Base-by-base conservation (phyloP, 495 filamentous ascomycete species). In the Beverwykella pulmonaria region DNA sequence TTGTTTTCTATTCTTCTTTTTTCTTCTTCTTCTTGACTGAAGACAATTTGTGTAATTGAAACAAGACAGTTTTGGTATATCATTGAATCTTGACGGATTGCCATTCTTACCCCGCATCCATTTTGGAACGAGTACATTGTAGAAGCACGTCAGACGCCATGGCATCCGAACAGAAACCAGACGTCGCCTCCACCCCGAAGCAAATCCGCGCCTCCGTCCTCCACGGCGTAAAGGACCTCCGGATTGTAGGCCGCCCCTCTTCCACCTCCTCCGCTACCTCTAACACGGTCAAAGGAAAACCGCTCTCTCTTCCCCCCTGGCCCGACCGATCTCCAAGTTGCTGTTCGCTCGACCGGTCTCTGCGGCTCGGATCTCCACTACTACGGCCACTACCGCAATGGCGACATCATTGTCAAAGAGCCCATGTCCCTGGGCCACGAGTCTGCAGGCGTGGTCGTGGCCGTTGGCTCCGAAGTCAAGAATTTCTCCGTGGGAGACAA, bases 281-380 rank as follows among this genome's bases (percentile, higher is more conserved):
- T 44, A 44, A 44, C 8, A 44, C 39, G 5, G 6, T 15, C 59
- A 59, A 61, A 86, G 84, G 81, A 86, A 79, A 61, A 69, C n/a
- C 76, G 84, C 34, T 34, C 69, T 48, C 68, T 85, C 73, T 19
- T 14, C 72, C 14, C 84, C 44, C 78, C 83, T 25, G 63, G 64
- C 7, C 65, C 80, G n/a, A 69, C 76, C 46, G 85, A 88, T 61
- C 79, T 88, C 30, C 86, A 85, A 67, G 73, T 90, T 46, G 75
- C 81, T 25, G 74, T 89, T 61, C 81, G 81, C 26, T 71, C 82
- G 7, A 89, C 87, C 0, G 87, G 87, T 39, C 80, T 90, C 63
- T 90, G 87, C 78, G 87, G 87, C 63, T 87, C 86, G 4, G 87
- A 90, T 73, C 80, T 89, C 22, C 87, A 89, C 77, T 88, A 90